A percentile compares a stretch with the other conserved stretches of the same genome.
These are phyloP conservation scores for Pseudogymnoascus sp. DNA, from an alignment of 2,329 filamentous ascomycete genomes.

Conservation along the genomic window DNA sequence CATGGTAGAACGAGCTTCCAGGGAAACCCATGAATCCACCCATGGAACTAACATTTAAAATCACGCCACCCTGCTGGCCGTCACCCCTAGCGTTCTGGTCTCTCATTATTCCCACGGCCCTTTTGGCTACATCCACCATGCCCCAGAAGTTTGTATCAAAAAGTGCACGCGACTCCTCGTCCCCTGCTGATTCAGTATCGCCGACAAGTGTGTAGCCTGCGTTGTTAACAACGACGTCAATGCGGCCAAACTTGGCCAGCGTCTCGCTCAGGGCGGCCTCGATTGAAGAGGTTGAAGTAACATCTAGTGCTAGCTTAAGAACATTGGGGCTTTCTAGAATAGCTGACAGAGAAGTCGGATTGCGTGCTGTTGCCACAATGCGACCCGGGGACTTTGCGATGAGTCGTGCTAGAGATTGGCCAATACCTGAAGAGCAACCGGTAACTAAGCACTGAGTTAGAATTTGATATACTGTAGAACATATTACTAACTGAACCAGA, in stretches of 20 bases:
- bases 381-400: neutral
- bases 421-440: constrained; percentile 8
- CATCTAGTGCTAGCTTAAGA: constrained; percentile 40
- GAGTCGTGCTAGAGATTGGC: neutral
- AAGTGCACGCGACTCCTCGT: constrained; percentile 27
- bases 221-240: constrained; percentile 55
- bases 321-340: constrained; percentile 24
- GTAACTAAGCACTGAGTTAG: constrained; percentile 1
- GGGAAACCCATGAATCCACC: constrained; percentile 31
- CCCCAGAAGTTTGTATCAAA: constrained; percentile 40
- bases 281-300: constrained; percentile 34
- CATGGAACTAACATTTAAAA: constrained; percentile 35
- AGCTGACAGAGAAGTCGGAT: neutral
- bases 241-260: constrained; percentile 23
- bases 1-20: constrained; percentile 33
- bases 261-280: constrained; percentile 22
- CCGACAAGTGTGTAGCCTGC: constrained; percentile 48
- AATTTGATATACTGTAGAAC: neutral
- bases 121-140: constrained; percentile 31
- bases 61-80: constrained; percentile 28
- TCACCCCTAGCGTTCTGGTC: constrained; percentile 18
- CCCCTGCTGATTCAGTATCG: constrained; percentile 40
- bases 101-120: constrained; percentile 33
- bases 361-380: constrained; percentile 4
- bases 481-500: constrained; percentile 32